These are phyloP conservation scores for Allantophomopsis cytisporea DNA, from an alignment of 2,329 filamentous ascomycete species.

Conservation along the genomic window DNA sequence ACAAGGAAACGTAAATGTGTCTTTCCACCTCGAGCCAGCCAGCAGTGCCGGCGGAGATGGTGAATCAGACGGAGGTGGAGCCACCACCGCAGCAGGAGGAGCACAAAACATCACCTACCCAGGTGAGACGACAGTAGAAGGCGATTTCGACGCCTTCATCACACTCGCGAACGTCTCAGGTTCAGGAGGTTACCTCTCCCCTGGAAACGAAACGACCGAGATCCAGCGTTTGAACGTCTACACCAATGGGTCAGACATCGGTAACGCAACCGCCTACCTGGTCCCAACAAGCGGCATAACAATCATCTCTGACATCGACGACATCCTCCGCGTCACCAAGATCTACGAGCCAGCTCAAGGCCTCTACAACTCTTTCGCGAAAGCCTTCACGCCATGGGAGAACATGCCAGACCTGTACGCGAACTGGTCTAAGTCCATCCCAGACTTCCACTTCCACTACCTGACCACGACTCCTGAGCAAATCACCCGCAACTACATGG, in stretches of 20 bases:
- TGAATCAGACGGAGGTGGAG: slow-evolving; percentile 32
- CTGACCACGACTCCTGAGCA: slow-evolving; percentile 72
- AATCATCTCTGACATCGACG: slow-evolving; percentile 66
- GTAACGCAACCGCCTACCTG: slow-evolving; percentile 66
- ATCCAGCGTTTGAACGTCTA: slow-evolving; percentile 60
- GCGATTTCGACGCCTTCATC: slow-evolving; percentile 64
- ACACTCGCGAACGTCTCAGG: slow-evolving; percentile 44
- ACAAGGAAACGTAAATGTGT: slow-evolving; percentile 49
- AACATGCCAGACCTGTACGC: slow-evolving; percentile 72
- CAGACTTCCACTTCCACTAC: slow-evolving; percentile 68
- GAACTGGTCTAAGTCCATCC: slow-evolving; percentile 56
- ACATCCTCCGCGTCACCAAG: slow-evolving; percentile 68
- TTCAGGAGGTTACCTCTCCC: slow-evolving; percentile 32
- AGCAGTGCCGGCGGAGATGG: slow-evolving; percentile 34
- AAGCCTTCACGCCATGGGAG: slow-evolving; percentile 57
- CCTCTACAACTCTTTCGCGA: slow-evolving; percentile 63
- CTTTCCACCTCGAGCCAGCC: slow-evolving; percentile 46
- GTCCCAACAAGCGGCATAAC: slow-evolving; percentile 59
- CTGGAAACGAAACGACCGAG: slow-evolving; percentile 48
- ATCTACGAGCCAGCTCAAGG: slow-evolving; percentile 67
- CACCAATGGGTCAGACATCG: slow-evolving; percentile 46
- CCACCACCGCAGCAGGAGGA: slow-evolving; percentile 40
- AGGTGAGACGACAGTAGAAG: slow-evolving; percentile 49
- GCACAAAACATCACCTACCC: slow-evolving; percentile 49
- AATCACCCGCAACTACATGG: slow-evolving; percentile 65